Conservation (phyloP, 140 eudicot genomes). For the Ambrosia hybrid region DNA sequence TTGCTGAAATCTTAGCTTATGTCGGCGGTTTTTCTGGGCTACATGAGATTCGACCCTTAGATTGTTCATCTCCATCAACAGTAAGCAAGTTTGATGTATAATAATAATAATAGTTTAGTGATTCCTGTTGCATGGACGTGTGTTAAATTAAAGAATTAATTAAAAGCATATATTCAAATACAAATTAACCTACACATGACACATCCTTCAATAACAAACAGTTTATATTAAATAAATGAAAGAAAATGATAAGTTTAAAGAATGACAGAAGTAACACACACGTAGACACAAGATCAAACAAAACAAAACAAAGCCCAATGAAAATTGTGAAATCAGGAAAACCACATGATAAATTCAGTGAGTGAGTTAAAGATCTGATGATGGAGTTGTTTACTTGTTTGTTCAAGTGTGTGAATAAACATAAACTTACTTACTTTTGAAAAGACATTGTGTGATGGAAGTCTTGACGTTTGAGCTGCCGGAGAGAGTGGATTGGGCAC, state of each 20-base stretch:
- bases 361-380: constrained; percentile 28
- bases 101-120: constrained; percentile 7
- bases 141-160: neutral
- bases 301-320: constrained; percentile 7
- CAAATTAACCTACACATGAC: constrained; percentile 12
- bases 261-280: constrained; percentile 18
- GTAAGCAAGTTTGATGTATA: neutral
- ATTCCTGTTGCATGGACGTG: constrained; percentile 35
- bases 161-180: neutral
- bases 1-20: constrained; percentile 67
- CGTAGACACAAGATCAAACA: constrained; percentile 25
- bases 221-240: constrained; percentile 8
- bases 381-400: neutral
- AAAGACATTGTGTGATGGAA: constrained; percentile 20
- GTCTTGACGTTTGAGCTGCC: constrained; percentile 13
- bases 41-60: constrained; percentile 55
- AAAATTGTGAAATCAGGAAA: constrained; percentile 8
- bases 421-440: constrained; percentile 14
- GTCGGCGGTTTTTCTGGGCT: constrained; percentile 79
- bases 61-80: constrained; percentile 65
- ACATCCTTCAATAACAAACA: constrained; percentile 5
- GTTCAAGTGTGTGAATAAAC: constrained; percentile 10
- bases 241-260: constrained; percentile 11
- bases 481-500: constrained; percentile 40
- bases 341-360: constrained; percentile 30